These are phyloP conservation scores for Trichoderma sp. DNA, from an alignment of 2,329 filamentous ascomycete species.

Conservation along the genomic window DNA sequence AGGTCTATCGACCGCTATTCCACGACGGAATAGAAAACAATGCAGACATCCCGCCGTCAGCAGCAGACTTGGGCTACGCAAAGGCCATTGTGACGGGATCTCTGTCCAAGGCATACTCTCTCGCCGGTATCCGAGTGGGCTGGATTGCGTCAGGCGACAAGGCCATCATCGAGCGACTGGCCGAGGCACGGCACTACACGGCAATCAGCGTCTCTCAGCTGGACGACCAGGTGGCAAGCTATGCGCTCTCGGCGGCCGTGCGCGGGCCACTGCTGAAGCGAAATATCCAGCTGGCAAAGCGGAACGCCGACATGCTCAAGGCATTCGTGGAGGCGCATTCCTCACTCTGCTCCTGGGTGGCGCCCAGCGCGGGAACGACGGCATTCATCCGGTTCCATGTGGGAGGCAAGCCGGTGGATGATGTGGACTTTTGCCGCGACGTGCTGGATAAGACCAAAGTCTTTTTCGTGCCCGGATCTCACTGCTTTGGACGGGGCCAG, in stretches of 20 bases:
- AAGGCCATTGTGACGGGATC: slow-evolving; percentile 72
- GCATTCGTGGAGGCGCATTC: slow-evolving; percentile 63
- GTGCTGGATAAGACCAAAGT: slow-evolving; percentile 67
- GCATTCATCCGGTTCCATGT: slow-evolving; percentile 69
- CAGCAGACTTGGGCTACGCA: slow-evolving; percentile 67
- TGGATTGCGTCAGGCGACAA: slow-evolving; percentile 72
- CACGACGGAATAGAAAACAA: slow-evolving; percentile 48
- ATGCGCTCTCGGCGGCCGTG: slow-evolving; percentile 58
- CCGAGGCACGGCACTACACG: slow-evolving; percentile 72
- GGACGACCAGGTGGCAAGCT: slow-evolving; percentile 74
- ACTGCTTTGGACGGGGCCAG: slow-evolving; percentile 64
- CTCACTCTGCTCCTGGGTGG: slow-evolving; percentile 65
- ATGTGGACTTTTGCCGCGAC: slow-evolving; percentile 67
- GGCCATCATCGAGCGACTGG: slow-evolving; percentile 60
- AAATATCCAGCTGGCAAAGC: slow-evolving; percentile 59
- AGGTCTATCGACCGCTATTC: slow-evolving; percentile 82
- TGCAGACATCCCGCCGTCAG: slow-evolving; percentile 54
- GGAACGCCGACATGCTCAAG: slow-evolving; percentile 64
- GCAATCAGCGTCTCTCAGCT: slow-evolving; percentile 82
- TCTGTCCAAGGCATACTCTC: slow-evolving; percentile 79
- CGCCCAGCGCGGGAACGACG: slow-evolving; percentile 75
- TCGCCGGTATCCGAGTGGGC: slow-evolving; percentile 77
- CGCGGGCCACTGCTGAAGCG: slow-evolving; percentile 46
- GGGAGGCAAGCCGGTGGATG: slow-evolving; percentile 62
- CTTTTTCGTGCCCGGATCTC: slow-evolving; percentile 69